Conservation (phyloP, 2,329 filamentous ascomycete genomes). For the Magnaporthiopsis rhizophila region DNA sequence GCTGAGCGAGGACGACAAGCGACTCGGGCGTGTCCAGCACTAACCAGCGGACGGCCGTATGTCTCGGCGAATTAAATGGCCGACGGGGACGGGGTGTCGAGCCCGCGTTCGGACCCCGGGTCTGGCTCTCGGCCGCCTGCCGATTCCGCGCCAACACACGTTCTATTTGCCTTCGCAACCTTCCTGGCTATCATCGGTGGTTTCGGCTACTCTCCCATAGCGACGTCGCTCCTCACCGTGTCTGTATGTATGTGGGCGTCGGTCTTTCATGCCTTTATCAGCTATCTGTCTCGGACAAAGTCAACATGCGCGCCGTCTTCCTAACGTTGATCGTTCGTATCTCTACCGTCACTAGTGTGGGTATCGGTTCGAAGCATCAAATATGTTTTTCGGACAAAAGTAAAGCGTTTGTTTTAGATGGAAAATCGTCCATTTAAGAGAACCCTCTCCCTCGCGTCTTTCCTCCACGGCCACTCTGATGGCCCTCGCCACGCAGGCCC, state of each 20-base stretch:
- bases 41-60: constrained; percentile 12
- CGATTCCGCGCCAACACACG: constrained; percentile 31
- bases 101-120: constrained; percentile 18
- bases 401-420: too few relatives aligned
- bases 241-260: constrained; percentile 11
- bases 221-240: constrained; percentile 11
- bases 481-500: too few relatives aligned
- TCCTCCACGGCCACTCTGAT: too few relatives aligned
- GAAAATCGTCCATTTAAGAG: too few relatives aligned
- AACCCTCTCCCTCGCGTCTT: too few relatives aligned
- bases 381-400: too few relatives aligned
- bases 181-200: constrained; percentile 27
- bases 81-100: constrained; percentile 15
- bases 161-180: constrained; percentile 30
- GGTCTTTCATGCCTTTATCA: constrained; percentile 9
- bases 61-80: constrained; percentile 19
- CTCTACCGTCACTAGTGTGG: too few relatives aligned
- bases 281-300: constrained; percentile 9
- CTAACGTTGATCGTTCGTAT: constrained; percentile 8
- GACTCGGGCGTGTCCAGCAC: constrained; percentile 6
- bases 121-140: constrained; percentile 21
- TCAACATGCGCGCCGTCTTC: constrained; percentile 11
- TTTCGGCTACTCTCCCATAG: constrained; percentile 10
- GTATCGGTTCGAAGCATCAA: too few relatives aligned
- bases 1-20: constrained; percentile 48